Conservation (phyloP, 306 rosid species). For the Acacia melanoxylon region DNA sequence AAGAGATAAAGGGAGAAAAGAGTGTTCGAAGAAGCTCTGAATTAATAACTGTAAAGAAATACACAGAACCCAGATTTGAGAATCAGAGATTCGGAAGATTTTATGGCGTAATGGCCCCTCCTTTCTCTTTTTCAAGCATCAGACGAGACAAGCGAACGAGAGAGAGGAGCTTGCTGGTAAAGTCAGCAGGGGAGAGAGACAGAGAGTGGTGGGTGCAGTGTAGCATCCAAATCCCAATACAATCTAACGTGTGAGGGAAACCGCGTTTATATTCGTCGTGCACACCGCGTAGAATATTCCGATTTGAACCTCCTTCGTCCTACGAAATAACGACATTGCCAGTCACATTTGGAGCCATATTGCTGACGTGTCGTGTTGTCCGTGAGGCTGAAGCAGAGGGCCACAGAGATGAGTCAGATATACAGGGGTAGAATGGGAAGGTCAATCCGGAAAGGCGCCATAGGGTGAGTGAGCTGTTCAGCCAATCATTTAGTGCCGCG, state of each 20-base stretch:
- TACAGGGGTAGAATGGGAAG: slow-evolving; percentile 26
- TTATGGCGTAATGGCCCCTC: not conserved
- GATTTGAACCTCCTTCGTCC: not conserved
- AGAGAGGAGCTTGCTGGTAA: not conserved
- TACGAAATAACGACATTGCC: not conserved
- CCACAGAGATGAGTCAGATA: too few species aligned
- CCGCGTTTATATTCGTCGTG: slow-evolving; percentile 36
- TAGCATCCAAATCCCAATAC: not conserved
- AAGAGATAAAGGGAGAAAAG: not conserved
- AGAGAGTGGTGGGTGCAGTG: not conserved
- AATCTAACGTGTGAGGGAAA: not conserved
- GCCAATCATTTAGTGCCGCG: slow-evolving; percentile 31
- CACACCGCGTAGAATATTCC: slow-evolving; percentile 28
- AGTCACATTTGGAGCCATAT: not conserved
- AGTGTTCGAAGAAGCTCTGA: not conserved
- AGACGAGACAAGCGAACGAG: not conserved
- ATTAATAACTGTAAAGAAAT: not conserved
- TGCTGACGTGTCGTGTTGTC: not conserved
- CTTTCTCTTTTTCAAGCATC: not conserved
- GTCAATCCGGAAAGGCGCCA: not conserved
- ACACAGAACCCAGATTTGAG: not conserved
- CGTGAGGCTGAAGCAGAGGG: not conserved
- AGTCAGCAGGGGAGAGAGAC: not conserved
- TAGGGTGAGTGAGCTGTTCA: not conserved
- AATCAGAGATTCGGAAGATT: slow-evolving; percentile 31